Percentiles rank a stretch among this genome's conserved stretches.
Conservation (phyloP, 129 eudicot genomes). For the Centrapalus pauciflorus region DNA sequence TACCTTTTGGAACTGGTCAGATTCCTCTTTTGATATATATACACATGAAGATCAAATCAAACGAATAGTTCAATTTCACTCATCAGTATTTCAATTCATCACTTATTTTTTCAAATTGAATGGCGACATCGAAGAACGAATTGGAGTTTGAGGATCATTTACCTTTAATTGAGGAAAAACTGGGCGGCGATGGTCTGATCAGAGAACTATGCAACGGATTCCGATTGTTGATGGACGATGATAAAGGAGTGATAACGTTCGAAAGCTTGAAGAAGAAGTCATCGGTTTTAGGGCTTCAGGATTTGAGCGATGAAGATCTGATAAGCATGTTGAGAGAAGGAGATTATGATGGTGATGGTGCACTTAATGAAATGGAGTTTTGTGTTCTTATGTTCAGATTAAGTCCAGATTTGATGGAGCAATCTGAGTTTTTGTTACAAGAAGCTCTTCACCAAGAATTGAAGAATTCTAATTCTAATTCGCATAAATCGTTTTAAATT, state of each 20-base stretch:
- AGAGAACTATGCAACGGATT: slow-evolving; percentile 82
- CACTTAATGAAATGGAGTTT: slow-evolving; percentile 76
- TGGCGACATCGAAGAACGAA: slow-evolving; percentile 39
- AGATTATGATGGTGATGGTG: slow-evolving; percentile 79
- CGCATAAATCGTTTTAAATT: no score
- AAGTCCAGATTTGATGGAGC: slow-evolving; percentile 80
- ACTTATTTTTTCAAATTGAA: not conserved
- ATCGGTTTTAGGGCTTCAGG: slow-evolving; percentile 55
- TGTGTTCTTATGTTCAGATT: slow-evolving; percentile 84
- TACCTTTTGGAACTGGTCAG: slow-evolving; percentile 14
- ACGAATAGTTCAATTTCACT: not conserved
- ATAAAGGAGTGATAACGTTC: slow-evolving; percentile 72
- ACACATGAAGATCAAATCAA: not conserved
- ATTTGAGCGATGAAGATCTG: slow-evolving; percentile 55
- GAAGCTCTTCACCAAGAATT: slow-evolving; percentile 48
- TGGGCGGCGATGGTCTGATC: slow-evolving; percentile 77
- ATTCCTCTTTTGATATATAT: slow-evolving; percentile 5
- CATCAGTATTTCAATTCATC: not conserved
- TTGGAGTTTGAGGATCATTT: slow-evolving; percentile 46
- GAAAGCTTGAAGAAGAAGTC: slow-evolving; percentile 71
- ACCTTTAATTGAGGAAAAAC: slow-evolving; percentile 71
- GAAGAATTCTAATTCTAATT: no score
- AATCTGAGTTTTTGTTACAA: slow-evolving; percentile 60
- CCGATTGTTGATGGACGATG: slow-evolving; percentile 50
- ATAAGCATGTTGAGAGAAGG: slow-evolving; percentile 63